Evolutionary conservation across 208 protist species (phyloP).

Genomic region (Wallacemonas sp.): DNA sequence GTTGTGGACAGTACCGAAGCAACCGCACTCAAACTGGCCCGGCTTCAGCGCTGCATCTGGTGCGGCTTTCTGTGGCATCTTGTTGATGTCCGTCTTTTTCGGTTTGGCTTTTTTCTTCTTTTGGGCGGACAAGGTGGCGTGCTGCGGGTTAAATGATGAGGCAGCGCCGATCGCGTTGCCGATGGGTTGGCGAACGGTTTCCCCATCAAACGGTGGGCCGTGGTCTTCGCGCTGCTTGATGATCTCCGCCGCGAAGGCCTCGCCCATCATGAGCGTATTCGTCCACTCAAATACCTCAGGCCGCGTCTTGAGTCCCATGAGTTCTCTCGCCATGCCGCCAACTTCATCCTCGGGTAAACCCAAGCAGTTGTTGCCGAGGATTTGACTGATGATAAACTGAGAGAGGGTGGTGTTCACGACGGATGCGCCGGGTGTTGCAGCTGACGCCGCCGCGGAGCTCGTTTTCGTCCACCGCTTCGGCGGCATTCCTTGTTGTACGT

Average conservation of each 20-base stretch:
- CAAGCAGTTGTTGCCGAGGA: constrained; percentile 74
- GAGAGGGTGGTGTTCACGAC: constrained; percentile 25
- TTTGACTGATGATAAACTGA: constrained; percentile 61
- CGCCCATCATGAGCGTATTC: constrained; percentile 75
- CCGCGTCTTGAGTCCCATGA: constrained; percentile 50
- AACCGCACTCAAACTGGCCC: constrained; percentile 83
- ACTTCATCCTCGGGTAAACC: constrained; percentile 75
- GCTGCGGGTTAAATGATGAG: background rate
- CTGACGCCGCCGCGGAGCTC: background rate
- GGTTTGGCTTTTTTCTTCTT: constrained; percentile 28
- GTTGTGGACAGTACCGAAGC: constrained; percentile 83
- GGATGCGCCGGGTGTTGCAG: constrained; percentile 14
- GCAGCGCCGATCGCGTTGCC: background rate
- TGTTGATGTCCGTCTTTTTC: constrained; percentile 28
- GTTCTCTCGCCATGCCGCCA: constrained; percentile 55
- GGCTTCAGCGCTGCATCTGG: constrained; percentile 49
- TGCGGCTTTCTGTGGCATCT: constrained; percentile 21
- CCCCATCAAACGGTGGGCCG: constrained; percentile 69
- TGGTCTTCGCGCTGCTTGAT: constrained; percentile 53
- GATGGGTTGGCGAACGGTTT: constrained; percentile 12
- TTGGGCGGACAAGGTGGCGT: background rate
- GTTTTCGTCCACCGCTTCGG: constrained; percentile 59
- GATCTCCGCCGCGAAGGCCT: constrained; percentile 66
- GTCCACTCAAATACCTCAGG: constrained; percentile 76
- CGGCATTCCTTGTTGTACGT: constrained; percentile 30